phyloP scores from a whole-genome alignment of 306 rosid species.

The Pyrus bretschneideri region DNA sequence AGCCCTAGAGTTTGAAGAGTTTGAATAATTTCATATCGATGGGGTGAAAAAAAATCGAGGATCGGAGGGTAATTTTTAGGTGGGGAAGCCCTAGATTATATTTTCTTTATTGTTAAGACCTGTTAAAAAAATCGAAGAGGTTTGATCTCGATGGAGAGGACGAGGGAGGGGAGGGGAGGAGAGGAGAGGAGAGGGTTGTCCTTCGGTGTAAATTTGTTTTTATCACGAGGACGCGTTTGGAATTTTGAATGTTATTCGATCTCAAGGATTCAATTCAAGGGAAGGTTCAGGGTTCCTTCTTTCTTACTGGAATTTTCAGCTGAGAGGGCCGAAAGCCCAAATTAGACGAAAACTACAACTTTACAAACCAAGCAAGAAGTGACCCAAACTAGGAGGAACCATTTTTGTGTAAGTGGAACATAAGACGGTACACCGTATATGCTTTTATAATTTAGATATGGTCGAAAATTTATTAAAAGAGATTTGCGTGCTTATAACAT shows the following conservation, averaged over 20 bases:
- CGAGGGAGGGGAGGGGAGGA: neutral
- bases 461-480: no score
- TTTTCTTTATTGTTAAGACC: neutral
- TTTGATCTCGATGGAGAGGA: neutral
- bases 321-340: neutral
- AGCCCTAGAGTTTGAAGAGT: constrained; percentile 35
- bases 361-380: no score
- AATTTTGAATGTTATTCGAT: neutral
- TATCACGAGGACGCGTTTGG: constrained; percentile 20
- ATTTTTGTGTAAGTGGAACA: no score
- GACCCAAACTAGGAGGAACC: no score
- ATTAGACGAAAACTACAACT: neutral
- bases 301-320: neutral
- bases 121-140: neutral
- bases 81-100: neutral
- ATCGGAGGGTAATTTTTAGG: neutral
- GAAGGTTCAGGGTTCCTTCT: neutral
- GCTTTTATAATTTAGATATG: no score
- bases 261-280: neutral
- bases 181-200: neutral
- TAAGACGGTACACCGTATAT: no score
- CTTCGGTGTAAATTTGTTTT: neutral
- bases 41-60: neutral
- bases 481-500: no score
- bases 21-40: constrained; percentile 1